A percentile compares a stretch with the other conserved stretches of the same genome.
These are phyloP conservation scores for Phanerochaete sordida DNA, from an alignment of 768 basidiomycete genomes.

Conservation along the genomic window DNA sequence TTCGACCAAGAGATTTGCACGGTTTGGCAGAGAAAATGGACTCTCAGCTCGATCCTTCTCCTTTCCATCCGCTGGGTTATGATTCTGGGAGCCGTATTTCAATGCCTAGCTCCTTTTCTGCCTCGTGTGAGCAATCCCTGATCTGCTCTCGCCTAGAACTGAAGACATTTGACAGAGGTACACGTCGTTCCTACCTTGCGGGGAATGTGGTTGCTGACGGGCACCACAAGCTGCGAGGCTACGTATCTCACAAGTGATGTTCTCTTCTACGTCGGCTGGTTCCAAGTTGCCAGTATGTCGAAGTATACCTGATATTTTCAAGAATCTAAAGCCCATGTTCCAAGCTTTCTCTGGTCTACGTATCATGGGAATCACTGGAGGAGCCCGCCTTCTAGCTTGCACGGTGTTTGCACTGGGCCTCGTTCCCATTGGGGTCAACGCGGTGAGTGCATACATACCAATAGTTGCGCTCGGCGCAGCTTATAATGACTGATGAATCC, in stretches of 20 bases:
- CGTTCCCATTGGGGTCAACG: neutral
- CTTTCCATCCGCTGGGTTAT: neutral
- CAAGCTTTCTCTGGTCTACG: neutral
- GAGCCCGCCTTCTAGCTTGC: neutral
- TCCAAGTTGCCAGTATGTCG: neutral
- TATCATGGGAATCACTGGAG: neutral
- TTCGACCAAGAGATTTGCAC: neutral
- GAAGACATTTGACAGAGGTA: neutral
- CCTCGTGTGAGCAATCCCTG: no score
- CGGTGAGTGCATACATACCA: neutral
- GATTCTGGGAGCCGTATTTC: neutral
- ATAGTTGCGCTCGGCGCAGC: no score
- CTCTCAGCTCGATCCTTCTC: neutral
- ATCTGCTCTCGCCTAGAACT: no score
- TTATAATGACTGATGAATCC: no score
- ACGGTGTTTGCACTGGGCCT: neutral
- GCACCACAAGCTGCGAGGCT: neutral
- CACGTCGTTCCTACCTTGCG: neutral
- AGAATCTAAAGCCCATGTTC: neutral
- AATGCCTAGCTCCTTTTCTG: no score
- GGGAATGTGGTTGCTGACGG: neutral
- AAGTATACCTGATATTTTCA: neutral
- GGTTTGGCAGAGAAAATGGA: neutral
- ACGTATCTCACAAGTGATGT: neutral
- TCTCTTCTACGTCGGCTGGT: neutral